Conservation (phyloP, 1,284 basidiomycete species). For the Boletellus deceptivus region DNA sequence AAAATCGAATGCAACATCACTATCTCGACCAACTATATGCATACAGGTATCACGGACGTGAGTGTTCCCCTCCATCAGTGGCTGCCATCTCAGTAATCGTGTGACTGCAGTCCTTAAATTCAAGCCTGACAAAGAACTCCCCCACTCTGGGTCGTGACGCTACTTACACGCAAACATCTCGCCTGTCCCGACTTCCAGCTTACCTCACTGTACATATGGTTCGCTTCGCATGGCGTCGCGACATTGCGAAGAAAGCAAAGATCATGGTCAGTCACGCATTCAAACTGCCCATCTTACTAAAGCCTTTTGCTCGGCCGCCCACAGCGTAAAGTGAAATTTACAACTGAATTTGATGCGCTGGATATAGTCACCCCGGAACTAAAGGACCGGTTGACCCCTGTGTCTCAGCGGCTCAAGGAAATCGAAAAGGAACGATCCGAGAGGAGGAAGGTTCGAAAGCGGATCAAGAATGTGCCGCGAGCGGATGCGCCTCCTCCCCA, state of each 20-base stretch:
- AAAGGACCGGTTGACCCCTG: conserved; percentile 66
- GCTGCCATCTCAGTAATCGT: conserved; percentile 1
- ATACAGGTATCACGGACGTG: conserved; percentile 83
- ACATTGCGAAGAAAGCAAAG: conserved; percentile 90
- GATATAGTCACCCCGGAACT: conserved; percentile 84
- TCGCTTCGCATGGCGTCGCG: conserved; percentile 92
- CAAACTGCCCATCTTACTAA: neutral
- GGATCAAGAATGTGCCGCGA: conserved; percentile 53
- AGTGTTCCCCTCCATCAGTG: conserved; percentile 28
- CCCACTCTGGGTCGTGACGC: conserved; percentile 79
- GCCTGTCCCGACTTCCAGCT: conserved; percentile 80
- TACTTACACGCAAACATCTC: conserved; percentile 79
- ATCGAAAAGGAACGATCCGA: conserved; percentile 85
- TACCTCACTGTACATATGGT: conserved; percentile 93
- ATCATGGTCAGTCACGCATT: conserved; percentile 64
- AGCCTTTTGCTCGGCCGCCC: neutral
- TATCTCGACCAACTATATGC: conserved; percentile 84
- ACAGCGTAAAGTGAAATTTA: conserved; percentile 93
- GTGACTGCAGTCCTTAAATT: conserved; percentile 70
- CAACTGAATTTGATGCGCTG: conserved; percentile 81
- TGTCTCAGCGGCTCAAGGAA: conserved; percentile 71
- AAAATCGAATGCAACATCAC: conserved; percentile 96
- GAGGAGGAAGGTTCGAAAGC: conserved; percentile 78
- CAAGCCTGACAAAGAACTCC: conserved; percentile 85
- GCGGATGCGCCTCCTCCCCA: conserved; percentile 35